Conservation (phyloP, 176 grass and related monocot species). For the Bothriochloa decipiens region DNA sequence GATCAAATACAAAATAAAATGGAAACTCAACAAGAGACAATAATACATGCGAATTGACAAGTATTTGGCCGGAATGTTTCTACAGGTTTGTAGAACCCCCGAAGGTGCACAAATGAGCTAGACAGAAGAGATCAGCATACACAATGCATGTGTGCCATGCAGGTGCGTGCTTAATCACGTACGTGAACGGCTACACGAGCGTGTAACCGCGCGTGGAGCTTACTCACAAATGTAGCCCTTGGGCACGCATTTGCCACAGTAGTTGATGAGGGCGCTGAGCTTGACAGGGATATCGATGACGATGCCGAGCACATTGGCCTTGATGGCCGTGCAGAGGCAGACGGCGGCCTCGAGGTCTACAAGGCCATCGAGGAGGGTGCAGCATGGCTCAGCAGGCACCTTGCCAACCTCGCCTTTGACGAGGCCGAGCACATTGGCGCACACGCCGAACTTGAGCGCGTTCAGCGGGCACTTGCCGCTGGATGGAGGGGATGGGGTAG, state of each 20-base stretch:
- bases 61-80: not conserved
- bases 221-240: slow-evolving; percentile 51
- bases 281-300: slow-evolving; percentile 58
- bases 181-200: slow-evolving; percentile 5
- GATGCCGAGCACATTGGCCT: slow-evolving; percentile 63
- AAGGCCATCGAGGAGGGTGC: slow-evolving; percentile 59
- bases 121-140: not conserved
- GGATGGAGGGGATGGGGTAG: slow-evolving; percentile 5
- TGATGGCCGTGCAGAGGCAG: slow-evolving; percentile 75
- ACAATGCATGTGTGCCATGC: slow-evolving; percentile 16
- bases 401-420: slow-evolving; percentile 43
- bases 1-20: not conserved
- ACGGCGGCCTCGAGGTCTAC: slow-evolving; percentile 63
- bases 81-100: slow-evolving; percentile 30
- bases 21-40: not conserved
- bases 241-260: slow-evolving; percentile 68
- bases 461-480: slow-evolving; percentile 55
- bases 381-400: slow-evolving; percentile 64
- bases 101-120: not conserved
- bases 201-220: not conserved
- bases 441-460: slow-evolving; percentile 69
- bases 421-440: slow-evolving; percentile 57
- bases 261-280: slow-evolving; percentile 70
- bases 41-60: not conserved
- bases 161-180: not conserved